Evolutionary conservation across 305 asterid species (phyloP).

Genomic region (Fraxinus dipetala): DNA sequence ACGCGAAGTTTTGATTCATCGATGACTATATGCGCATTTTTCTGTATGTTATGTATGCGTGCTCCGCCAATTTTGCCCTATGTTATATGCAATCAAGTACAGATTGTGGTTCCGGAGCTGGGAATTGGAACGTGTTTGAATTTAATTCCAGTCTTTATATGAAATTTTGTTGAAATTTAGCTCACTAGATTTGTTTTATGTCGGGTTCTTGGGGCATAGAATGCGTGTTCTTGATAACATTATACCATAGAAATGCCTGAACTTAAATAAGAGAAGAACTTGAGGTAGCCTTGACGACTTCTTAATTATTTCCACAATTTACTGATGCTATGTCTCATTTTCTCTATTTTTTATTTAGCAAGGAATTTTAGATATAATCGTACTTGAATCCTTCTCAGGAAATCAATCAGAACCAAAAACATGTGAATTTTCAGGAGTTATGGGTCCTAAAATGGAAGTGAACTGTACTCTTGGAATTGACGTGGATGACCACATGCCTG

Average conservation of each 20-base stretch:
- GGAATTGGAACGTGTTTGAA: neutral
- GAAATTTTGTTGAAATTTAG: neutral
- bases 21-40: slow-evolving; percentile 9
- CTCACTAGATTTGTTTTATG: neutral
- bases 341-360: neutral
- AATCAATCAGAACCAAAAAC: slow-evolving; percentile 20
- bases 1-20: neutral
- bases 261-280: neutral
- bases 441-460: slow-evolving; percentile 30
- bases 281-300: neutral
- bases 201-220: slow-evolving; percentile 15
- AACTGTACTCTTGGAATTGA: slow-evolving; percentile 23
- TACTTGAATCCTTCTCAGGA: slow-evolving; percentile 34
- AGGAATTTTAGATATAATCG: slow-evolving; percentile 1
- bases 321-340: neutral
- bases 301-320: neutral
- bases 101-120: slow-evolving; percentile 14
- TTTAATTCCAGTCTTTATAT: neutral
- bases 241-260: neutral
- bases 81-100: neutral
- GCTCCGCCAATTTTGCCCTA: neutral
- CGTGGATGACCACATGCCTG: slow-evolving; percentile 39
- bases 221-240: neutral
- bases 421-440: slow-evolving; percentile 25
- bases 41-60: neutral